phyloP scores from a whole-genome alignment of 1,284 basidiomycete species.

The Leccinum variabile region DNA sequence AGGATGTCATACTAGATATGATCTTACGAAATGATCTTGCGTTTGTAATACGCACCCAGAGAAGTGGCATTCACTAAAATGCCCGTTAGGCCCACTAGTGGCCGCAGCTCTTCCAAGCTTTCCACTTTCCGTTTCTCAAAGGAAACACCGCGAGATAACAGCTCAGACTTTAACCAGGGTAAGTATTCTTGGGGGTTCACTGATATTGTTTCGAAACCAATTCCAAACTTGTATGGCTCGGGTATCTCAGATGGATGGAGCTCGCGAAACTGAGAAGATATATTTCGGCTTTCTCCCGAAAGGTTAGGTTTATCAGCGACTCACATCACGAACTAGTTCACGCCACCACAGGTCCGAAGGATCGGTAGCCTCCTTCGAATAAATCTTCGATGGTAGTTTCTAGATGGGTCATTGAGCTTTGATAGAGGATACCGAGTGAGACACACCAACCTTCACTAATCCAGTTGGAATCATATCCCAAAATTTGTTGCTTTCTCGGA shows the following conservation, averaged over 20 bases:
- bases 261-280: slow-evolving; percentile 38
- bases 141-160: slow-evolving; percentile 34
- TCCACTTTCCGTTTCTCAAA: slow-evolving; percentile 35
- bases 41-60: slow-evolving; percentile 38
- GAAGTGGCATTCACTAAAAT: slow-evolving; percentile 51
- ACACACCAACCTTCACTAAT: slow-evolving; percentile 40
- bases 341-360: slow-evolving; percentile 50
- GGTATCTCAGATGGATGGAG: slow-evolving; percentile 40
- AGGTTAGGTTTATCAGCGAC: slow-evolving; percentile 15
- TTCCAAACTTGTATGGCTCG: slow-evolving; percentile 37
- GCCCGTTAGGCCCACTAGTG: slow-evolving; percentile 37
- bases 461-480: slow-evolving; percentile 50
- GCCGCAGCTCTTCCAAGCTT: slow-evolving; percentile 44
- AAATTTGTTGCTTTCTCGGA: slow-evolving; percentile 42
- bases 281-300: neutral
- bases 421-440: slow-evolving; percentile 14
- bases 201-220: slow-evolving; percentile 48
- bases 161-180: slow-evolving; percentile 46
- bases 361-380: slow-evolving; percentile 34
- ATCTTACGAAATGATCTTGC: neutral
- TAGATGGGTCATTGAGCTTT: slow-evolving; percentile 26
- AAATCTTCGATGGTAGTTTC: slow-evolving; percentile 47
- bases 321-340: slow-evolving; percentile 50
- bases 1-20: neutral
- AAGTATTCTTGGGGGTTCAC: slow-evolving; percentile 50